Conservation (phyloP, 2,329 filamentous ascomycete genomes). For the Aspergillus ochraceus region DNA sequence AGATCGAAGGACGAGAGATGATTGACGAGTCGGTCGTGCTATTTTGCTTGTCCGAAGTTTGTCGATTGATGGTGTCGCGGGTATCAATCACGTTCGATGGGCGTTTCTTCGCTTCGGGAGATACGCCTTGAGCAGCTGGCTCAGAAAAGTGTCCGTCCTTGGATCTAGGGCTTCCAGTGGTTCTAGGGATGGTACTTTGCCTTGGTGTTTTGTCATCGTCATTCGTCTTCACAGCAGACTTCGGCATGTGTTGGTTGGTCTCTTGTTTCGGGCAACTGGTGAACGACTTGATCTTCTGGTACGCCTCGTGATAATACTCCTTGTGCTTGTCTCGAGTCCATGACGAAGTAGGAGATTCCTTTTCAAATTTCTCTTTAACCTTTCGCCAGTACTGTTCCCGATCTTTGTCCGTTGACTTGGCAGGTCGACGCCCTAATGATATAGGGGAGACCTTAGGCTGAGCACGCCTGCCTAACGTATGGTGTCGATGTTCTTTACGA, state of each 20-base stretch:
- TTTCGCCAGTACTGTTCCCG: conserved; percentile 32
- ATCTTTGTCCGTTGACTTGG: conserved; percentile 19
- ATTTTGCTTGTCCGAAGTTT: conserved; percentile 18
- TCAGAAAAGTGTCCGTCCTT: conserved; percentile 16
- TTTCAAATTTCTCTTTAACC: conserved; percentile 27
- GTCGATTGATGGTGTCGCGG: conserved; percentile 22
- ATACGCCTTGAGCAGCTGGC: conserved; percentile 15
- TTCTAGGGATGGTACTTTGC: conserved; percentile 35
- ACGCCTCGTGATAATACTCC: conserved; percentile 18
- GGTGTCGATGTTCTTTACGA: conserved; percentile 4
- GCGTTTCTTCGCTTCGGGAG: conserved; percentile 24
- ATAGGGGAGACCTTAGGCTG: conserved; percentile 10
- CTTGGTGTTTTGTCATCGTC: conserved; percentile 5
- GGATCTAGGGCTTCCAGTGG: conserved; percentile 40
- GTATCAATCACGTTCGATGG: conserved; percentile 36
- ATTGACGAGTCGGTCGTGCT: conserved; percentile 26
- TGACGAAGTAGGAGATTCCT: conserved; percentile 20
- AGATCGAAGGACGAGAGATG: conserved; percentile 29
- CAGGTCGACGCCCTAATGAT: conserved; percentile 7
- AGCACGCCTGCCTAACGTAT: neutral
- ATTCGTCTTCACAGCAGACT: conserved; percentile 8
- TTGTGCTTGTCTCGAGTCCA: conserved; percentile 24
- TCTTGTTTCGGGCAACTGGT: conserved; percentile 23
- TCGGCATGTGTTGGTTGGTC: conserved; percentile 21
- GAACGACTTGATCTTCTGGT: conserved; percentile 22